A percentile compares a stretch with the other conserved stretches of the same genome.
phyloP scores from a whole-genome alignment of 2,329 filamentous ascomycete genomes.

The Aspergillus piperis region DNA sequence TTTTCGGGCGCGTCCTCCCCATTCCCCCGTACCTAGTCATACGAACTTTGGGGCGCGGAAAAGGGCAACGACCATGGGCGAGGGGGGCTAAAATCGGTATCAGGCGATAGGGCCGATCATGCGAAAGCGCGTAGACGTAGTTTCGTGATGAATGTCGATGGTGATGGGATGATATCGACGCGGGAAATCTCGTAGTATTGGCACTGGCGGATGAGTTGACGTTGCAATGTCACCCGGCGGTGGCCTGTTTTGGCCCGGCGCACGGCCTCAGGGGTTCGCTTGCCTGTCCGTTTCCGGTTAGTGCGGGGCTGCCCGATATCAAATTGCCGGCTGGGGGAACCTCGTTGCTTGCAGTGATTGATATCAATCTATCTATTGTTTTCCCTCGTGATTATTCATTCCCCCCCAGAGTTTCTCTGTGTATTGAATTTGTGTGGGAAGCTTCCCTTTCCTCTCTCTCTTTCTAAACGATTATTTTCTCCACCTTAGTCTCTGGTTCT shows the following conservation, averaged over 20 bases:
- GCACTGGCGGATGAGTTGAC: slow-evolving; percentile 46
- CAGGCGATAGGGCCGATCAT: slow-evolving; percentile 62
- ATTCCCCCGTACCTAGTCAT: slow-evolving; percentile 50
- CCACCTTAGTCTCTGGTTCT: too few relatives aligned
- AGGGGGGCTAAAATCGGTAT: slow-evolving; percentile 65
- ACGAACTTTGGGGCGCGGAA: slow-evolving; percentile 42
- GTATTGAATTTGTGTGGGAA: too few relatives aligned
- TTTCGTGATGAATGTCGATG: slow-evolving; percentile 57
- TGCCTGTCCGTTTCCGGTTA: slow-evolving; percentile 42
- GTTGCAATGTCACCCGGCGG: slow-evolving; percentile 44
- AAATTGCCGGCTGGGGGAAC: slow-evolving; percentile 31
- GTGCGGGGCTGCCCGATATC: slow-evolving; percentile 48
- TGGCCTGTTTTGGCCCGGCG: slow-evolving; percentile 45
- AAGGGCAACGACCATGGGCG: slow-evolving; percentile 41
- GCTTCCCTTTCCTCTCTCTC: too few relatives aligned
- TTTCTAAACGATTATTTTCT: too few relatives aligned
- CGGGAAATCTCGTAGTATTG: slow-evolving; percentile 34
- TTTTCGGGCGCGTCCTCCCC: slow-evolving; percentile 58
- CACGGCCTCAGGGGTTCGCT: slow-evolving; percentile 48
- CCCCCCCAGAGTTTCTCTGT: too few relatives aligned
- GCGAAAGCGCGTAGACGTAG: slow-evolving; percentile 54
- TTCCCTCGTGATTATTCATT: not conserved
- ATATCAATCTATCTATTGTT: not conserved
- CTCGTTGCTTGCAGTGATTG: slow-evolving; percentile 13
- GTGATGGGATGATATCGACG: slow-evolving; percentile 48